phyloP scores from a whole-genome alignment of 2,329 filamentous ascomycete species.

The Gliomastix tumulicola region DNA sequence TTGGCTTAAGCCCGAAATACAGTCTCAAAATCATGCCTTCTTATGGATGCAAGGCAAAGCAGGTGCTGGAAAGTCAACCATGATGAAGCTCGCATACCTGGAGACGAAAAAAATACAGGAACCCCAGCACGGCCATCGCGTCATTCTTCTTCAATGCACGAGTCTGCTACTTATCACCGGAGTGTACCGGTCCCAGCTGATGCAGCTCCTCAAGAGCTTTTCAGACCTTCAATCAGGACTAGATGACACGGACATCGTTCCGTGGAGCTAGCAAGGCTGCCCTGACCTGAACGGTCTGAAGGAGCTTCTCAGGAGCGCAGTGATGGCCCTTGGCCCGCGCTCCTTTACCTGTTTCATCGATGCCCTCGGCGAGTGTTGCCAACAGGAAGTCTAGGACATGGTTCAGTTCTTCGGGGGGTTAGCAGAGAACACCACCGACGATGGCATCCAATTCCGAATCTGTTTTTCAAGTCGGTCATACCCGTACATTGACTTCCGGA shows the following conservation, averaged over 20 bases:
- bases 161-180: constrained; percentile 29
- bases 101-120: not conserved
- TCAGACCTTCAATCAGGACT: constrained; percentile 24
- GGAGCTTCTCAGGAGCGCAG: constrained; percentile 1
- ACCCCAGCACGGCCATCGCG: constrained; percentile 9
- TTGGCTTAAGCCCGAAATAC: constrained; percentile 4
- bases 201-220: constrained; percentile 25
- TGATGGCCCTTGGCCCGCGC: constrained; percentile 1
- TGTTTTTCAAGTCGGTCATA: constrained; percentile 39
- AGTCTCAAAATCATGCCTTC: constrained; percentile 1
- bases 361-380: constrained; percentile 41
- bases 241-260: constrained; percentile 3
- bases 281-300: not conserved
- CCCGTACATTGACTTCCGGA: constrained; percentile 25
- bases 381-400: constrained; percentile 32
- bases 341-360: constrained; percentile 15
- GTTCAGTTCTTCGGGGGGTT: constrained; percentile 32
- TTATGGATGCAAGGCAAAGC: constrained; percentile 5
- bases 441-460: constrained; percentile 16
- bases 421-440: constrained; percentile 15
- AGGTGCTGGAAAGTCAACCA: constrained; percentile 5
- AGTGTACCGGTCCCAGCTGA: constrained; percentile 41
- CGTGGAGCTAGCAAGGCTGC: not conserved
- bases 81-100: constrained; percentile 4
- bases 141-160: constrained; percentile 46